Evolutionary conservation across 106 monocot genomes (phyloP), one percentile per base, ranked within the genome.

Genomic region (Acorus calamus): DNA sequence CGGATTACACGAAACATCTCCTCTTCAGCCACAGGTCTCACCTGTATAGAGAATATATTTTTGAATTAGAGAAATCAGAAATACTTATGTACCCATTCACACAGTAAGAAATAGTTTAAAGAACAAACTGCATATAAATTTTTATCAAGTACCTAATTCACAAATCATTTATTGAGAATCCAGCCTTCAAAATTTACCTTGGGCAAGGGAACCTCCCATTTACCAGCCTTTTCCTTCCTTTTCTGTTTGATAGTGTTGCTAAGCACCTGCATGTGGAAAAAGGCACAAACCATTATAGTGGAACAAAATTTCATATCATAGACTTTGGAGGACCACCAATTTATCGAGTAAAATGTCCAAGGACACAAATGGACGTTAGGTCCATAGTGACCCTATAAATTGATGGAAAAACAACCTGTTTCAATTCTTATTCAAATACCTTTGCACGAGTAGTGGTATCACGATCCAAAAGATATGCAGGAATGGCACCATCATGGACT

Each of bases 191-290:
- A 28, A 28, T 28, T 74, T 52, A 84, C 85, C 72, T 81, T 89
- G 51, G 89, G 89, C 56, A 96, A 64, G 43, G 94, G 94, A 65
- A 96, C 90, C 10, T 90, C 94, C 94, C 90, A 90, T 78, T 84
- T 96, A 46, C 90, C 90, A 57, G 94, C 94, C 61, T 90, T 96
- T 62, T 96, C 90, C 67, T 90, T 96, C 70, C 94, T 84, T 66
- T 96, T 96, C 56, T 96, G 94, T 66, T 90, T 96, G 47, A 96
- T 83, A 8, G 87, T 90, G 58, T 96, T 96, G 77, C 90, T 96
- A 11, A 96, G n/a, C 71, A 96, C 84, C 94, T 96, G 46, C 57
- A 72, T 43, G 28, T 28, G 28, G 28, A 28, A 28, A 28, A 28
- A 28, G 28, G 28, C 28, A 28, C 28, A 28, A 28, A 28, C 28